Evolutionary conservation across 202 grass and related monocot genomes (phyloP).

Genomic region (Brachypodium distachyon): DNA sequence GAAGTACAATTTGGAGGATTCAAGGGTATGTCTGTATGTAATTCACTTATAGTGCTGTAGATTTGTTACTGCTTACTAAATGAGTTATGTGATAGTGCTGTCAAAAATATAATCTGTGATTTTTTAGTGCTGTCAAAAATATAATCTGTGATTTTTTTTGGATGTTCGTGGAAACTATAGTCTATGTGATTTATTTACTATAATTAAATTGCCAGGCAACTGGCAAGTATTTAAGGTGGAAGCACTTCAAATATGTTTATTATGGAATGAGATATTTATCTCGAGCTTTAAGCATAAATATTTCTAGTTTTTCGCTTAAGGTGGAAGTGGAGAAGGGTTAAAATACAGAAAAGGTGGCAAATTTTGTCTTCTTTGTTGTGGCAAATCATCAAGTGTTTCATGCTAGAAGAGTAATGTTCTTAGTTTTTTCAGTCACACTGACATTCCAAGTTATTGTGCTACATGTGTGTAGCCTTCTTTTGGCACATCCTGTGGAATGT

Average conservation of each 20-base stretch:
- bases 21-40: conserved; percentile 44
- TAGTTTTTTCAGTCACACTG: neutral
- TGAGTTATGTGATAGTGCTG: neutral
- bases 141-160: too few species aligned
- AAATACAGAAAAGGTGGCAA: neutral
- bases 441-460: neutral
- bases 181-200: neutral
- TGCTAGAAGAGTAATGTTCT: neutral
- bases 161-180: neutral
- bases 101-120: too few species aligned
- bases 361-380: neutral
- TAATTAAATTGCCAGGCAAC: neutral
- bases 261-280: neutral
- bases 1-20: conserved; percentile 59
- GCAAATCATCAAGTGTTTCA: neutral
- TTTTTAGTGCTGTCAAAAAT: neutral
- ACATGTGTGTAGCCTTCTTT: neutral
- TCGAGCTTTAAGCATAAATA: neutral
- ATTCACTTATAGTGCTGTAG: neutral
- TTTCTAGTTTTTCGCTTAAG: neutral
- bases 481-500: neutral
- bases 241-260: neutral
- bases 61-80: neutral
- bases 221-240: neutral
- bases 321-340: neutral